phyloP scores from a whole-genome alignment of 1,284 basidiomycete species.

The Tremellales sp. region DNA sequence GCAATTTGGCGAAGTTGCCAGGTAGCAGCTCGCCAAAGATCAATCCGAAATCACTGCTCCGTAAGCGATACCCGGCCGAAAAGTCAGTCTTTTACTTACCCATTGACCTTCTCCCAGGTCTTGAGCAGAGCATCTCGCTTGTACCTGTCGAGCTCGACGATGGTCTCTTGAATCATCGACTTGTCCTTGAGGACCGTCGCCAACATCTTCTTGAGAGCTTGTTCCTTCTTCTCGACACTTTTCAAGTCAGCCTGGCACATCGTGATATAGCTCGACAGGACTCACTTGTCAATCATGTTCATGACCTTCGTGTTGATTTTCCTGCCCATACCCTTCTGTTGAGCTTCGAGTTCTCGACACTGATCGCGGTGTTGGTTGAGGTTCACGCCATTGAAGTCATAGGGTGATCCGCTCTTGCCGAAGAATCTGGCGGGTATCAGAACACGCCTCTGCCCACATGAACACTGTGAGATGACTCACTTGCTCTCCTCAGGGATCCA shows the following conservation, averaged over 20 bases:
- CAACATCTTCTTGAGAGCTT: slow-evolving; percentile 81
- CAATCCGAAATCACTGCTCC: slow-evolving; percentile 79
- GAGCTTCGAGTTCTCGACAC: slow-evolving; percentile 70
- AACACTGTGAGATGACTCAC: slow-evolving; percentile 52
- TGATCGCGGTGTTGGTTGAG: slow-evolving; percentile 62
- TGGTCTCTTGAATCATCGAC: slow-evolving; percentile 91
- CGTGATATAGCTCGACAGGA: slow-evolving; percentile 4
- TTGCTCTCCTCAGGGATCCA: slow-evolving; percentile 87
- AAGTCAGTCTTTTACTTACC: slow-evolving; percentile 53
- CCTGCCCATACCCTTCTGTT: slow-evolving; percentile 84
- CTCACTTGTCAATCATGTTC: slow-evolving; percentile 90
- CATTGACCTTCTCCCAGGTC: slow-evolving; percentile 94
- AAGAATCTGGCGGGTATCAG: slow-evolving; percentile 55
- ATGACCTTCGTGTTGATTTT: slow-evolving; percentile 94
- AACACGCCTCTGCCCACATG: not conserved
- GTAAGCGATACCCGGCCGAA: slow-evolving; percentile 1
- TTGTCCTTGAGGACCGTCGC: slow-evolving; percentile 88
- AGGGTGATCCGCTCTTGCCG: slow-evolving; percentile 73
- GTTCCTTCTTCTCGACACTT: slow-evolving; percentile 94
- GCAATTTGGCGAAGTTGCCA: slow-evolving; percentile 92
- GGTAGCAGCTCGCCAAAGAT: slow-evolving; percentile 96
- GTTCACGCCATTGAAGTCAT: slow-evolving; percentile 76
- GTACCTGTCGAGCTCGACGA: slow-evolving; percentile 87
- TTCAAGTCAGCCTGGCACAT: not conserved
- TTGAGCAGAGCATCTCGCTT: slow-evolving; percentile 89